Evolutionary conservation across 176 grass and related monocot genomes (phyloP), one percentile per base, ranked within the genome.

Genomic region (Rhynchospora tenuis): DNA sequence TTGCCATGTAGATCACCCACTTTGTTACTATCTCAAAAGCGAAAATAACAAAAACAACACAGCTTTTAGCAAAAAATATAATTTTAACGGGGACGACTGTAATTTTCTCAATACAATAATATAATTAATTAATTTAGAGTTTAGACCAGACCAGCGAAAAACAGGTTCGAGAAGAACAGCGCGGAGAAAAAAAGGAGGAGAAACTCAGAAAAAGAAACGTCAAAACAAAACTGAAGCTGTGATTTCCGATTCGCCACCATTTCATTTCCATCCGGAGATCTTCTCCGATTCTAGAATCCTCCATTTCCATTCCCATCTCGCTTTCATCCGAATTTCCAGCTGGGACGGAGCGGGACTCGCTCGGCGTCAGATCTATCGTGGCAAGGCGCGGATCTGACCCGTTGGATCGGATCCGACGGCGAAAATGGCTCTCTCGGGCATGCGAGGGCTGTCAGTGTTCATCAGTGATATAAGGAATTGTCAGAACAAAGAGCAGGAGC

Each of bases 401-500:
- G 74, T 75, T 83, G 69, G 89, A 81, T 16, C 83, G 60, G 59
- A 74, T 78, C 76, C 59, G 64, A 6, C 72, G 33, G 72, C 31
- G 43, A 80, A n/a, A 75, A 99, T 99, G 96, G 89, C 96, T 85
- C 89, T 99, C 68, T 95, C 96, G 7, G 96, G 96, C 78, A 99
- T 95, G 96, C 93, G 96, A 20, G 96, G 96, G 80, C 86, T 99
- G 24, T 99, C 96, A 0, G 96, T 99, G 66, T 98, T 99, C 88
- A 99, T 99, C 96, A 99, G 96, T 85, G 96, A 99, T 82, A 26
- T 99, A 46, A 89, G 96, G 74, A 99, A 92, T 92, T 99, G 96
- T 90, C 96, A 99, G 86, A 99, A 99, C 91, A 99, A 99, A 88
- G 96, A 99, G 93, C 96, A 99, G 96, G 96, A 99, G 86, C 88